A percentile compares a stretch with the other conserved stretches of the same genome.
These are phyloP conservation scores for Begonia fuchsioides DNA, from an alignment of 306 rosid species.

Conservation along the genomic window DNA sequence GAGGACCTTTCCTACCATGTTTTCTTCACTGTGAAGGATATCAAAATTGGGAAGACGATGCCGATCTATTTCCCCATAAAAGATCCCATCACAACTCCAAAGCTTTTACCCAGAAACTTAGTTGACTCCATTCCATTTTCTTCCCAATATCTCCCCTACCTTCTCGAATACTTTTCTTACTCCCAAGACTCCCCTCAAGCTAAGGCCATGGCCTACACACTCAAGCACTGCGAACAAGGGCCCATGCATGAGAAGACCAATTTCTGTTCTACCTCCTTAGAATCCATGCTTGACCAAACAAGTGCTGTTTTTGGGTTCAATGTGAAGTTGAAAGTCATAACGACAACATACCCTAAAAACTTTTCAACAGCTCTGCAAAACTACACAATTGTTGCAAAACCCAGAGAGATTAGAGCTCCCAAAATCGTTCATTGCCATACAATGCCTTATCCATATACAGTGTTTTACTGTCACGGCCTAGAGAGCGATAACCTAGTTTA, in stretches of 20 bases:
- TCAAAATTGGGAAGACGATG: conserved; percentile 35
- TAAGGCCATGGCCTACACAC: conserved; percentile 43
- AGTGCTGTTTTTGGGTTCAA: conserved; percentile 21
- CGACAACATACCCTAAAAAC: conserved; percentile 26
- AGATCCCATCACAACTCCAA: conserved; percentile 32
- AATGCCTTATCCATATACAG: conserved; percentile 67
- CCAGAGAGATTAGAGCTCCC: conserved; percentile 21
- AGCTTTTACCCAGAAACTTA: conserved; percentile 42
- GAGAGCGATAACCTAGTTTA: conserved; percentile 28
- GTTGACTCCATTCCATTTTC: conserved; percentile 50
- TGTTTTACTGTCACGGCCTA: conserved; percentile 56
- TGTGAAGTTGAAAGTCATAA: conserved; percentile 21
- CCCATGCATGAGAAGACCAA: conserved; percentile 44
- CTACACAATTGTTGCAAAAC: conserved; percentile 30
- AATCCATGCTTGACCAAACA: conserved; percentile 42
- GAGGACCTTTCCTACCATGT: conserved; percentile 31
- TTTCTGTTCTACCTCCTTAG: conserved; percentile 55
- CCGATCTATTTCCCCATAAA: conserved; percentile 34
- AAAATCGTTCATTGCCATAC: conserved; percentile 53
- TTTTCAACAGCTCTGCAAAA: conserved; percentile 30
- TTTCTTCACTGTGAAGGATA: conserved; percentile 47
- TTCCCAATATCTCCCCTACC: conserved; percentile 19
- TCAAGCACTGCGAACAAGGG: conserved; percentile 30
- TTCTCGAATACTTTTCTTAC: conserved; percentile 41
- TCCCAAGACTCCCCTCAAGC: conserved; percentile 45